Evolutionary conservation across 108 stramenopile genomes (phyloP).

Genomic region (Stephanodiscus minutulus): DNA sequence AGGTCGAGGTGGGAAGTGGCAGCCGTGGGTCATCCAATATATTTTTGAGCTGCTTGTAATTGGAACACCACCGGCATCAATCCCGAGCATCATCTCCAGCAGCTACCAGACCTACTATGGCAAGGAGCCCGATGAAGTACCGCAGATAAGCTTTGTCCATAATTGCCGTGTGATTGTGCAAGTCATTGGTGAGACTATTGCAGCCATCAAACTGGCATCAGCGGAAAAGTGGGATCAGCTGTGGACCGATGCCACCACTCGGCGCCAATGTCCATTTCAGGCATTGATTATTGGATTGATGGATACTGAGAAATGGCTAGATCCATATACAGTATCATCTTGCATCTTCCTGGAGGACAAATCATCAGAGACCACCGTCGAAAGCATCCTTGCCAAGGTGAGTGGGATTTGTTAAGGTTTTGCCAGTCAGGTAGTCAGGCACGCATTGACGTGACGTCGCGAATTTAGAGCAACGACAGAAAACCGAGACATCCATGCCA

Average conservation of each 20-base stretch:
- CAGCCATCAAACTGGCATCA: conserved; percentile 9
- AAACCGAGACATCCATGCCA: too few species aligned
- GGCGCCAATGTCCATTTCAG: background rate
- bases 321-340: too few species aligned
- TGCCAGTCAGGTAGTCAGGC: too few species aligned
- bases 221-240: conserved; percentile 7
- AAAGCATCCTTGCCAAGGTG: too few species aligned
- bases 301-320: too few species aligned
- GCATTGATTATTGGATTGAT: too few species aligned
- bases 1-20: too few species aligned
- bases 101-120: background rate
- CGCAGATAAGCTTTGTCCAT: conserved; percentile 17
- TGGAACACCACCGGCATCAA: conserved; percentile 20
- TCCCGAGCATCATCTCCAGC: background rate
- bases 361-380: too few species aligned
- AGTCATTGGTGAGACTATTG: conserved; percentile 14
- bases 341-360: too few species aligned
- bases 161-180: conserved; percentile 10
- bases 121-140: conserved; percentile 2
- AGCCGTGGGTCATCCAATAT: conserved; percentile 10
- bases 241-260: conserved; percentile 14
- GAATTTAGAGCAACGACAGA: too few species aligned
- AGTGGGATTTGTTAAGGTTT: too few species aligned
- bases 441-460: too few species aligned
- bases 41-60: conserved; percentile 22